phyloP scores from a whole-genome alignment of 768 basidiomycete species.

The Scleroderma citrinum region DNA sequence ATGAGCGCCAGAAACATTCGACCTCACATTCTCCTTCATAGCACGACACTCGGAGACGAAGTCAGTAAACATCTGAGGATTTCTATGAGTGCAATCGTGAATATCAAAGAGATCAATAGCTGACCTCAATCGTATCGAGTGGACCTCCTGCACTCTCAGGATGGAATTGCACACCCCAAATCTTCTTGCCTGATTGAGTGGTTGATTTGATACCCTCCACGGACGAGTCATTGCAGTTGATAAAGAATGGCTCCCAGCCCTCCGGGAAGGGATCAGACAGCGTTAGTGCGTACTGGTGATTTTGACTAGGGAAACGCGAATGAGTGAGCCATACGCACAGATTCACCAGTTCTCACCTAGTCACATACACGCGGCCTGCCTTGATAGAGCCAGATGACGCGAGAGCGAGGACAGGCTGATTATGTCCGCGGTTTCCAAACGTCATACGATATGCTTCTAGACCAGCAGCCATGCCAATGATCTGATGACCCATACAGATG shows the following conservation, averaged over 20 bases:
- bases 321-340: not conserved
- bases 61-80: constrained; percentile 88
- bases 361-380: constrained; percentile 96
- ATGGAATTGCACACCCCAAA: constrained; percentile 99
- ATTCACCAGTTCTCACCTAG: constrained; percentile 46
- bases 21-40: constrained; percentile 32
- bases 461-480: constrained; percentile 96
- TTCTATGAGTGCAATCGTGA: not conserved
- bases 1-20: constrained; percentile 8
- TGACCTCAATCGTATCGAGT: constrained; percentile 92
- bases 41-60: constrained; percentile 78
- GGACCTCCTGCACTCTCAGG: constrained; percentile 99
- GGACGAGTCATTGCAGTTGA: constrained; percentile 98
- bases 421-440: constrained; percentile 99
- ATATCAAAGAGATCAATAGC: constrained; percentile 14
- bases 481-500: constrained; percentile 99
- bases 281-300: constrained; percentile 97
- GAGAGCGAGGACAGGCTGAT: constrained; percentile 94
- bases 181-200: constrained; percentile 74
- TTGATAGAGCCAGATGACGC: constrained; percentile 92
- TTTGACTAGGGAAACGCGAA: constrained; percentile 53
- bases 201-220: constrained; percentile 99
- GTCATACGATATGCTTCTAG: constrained; percentile 97
- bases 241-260: constrained; percentile 99
- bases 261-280: constrained; percentile 92